A percentile compares a stretch with the other conserved stretches of the same genome.
phyloP scores from a whole-genome alignment of 371 early-diverging fungal species.

The Mortierella sp. region DNA sequence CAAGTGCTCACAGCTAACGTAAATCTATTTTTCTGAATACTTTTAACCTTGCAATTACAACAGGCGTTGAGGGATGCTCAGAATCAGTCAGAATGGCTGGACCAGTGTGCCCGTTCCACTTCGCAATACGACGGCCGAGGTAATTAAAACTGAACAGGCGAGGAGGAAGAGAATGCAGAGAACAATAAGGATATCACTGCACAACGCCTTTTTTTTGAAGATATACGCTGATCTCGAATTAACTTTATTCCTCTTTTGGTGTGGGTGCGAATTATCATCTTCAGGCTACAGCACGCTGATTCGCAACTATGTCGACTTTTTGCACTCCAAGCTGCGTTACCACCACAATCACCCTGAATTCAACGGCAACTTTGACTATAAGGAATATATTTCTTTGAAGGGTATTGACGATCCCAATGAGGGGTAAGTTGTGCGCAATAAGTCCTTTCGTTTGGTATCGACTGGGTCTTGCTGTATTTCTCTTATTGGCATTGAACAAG shows the following conservation, averaged over 20 bases:
- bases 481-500: not conserved
- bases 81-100: conserved; percentile 77
- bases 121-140: conserved; percentile 70
- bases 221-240: not conserved
- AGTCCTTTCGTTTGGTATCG: not conserved
- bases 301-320: conserved; percentile 90
- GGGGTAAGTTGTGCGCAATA: conserved; percentile 72
- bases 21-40: conserved; percentile 19
- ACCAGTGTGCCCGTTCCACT: conserved; percentile 76
- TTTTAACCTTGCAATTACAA: not conserved
- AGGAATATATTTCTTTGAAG: conserved; percentile 94
- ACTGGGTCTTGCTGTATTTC: not conserved
- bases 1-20: conserved; percentile 7
- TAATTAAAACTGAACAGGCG: conserved; percentile 13
- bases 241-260: not conserved
- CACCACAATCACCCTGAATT: conserved; percentile 95
- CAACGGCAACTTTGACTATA: conserved; percentile 95
- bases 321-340: conserved; percentile 92
- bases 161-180: not conserved
- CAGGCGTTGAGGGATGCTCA: conserved; percentile 85
- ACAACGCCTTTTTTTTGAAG: not conserved
- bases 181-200: not conserved
- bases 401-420: conserved; percentile 98
- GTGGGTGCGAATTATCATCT: not conserved
- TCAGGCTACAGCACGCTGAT: conserved; percentile 92